Conservation (phyloP, 2,329 filamentous ascomycete genomes). For the Fusarium chlamydosporum region DNA sequence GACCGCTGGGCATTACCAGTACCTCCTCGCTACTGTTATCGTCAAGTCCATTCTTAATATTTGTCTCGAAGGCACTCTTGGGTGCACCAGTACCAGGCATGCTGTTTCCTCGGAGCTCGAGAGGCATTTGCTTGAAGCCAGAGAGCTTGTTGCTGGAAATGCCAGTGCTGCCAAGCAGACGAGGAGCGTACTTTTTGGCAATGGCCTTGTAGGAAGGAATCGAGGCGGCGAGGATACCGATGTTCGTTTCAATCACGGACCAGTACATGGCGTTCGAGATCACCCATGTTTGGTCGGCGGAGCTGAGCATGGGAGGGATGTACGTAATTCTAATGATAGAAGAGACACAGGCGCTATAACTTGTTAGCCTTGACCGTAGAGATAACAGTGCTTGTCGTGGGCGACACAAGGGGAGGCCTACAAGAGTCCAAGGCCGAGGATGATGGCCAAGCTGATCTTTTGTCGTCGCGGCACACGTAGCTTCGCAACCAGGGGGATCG, state of each 20-base stretch:
- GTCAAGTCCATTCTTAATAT: constrained; percentile 15
- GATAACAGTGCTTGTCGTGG: neutral
- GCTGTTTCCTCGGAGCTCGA: constrained; percentile 23
- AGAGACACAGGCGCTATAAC: constrained; percentile 19
- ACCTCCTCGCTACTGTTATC: constrained; percentile 37
- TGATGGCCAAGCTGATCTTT: constrained; percentile 33
- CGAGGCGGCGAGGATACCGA: constrained; percentile 38
- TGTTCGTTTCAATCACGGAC: constrained; percentile 41
- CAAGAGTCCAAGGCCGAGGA: constrained; percentile 34
- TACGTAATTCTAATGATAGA: constrained; percentile 41
- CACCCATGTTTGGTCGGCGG: constrained; percentile 31
- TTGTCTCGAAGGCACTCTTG: constrained; percentile 22
- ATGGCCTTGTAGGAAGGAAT: constrained; percentile 39
- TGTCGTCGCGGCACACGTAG: constrained; percentile 33
- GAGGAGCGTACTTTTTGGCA: constrained; percentile 37
- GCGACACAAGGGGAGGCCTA: neutral
- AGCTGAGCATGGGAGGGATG: constrained; percentile 39
- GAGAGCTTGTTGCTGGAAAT: constrained; percentile 36
- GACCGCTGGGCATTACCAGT: constrained; percentile 14
- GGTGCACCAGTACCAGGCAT: neutral
- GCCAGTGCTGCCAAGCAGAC: constrained; percentile 30
- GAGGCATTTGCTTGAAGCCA: constrained; percentile 38
- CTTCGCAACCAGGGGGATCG: constrained; percentile 14
- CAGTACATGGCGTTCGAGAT: constrained; percentile 40
- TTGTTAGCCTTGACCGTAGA: neutral